Conservation (phyloP, 2,329 filamentous ascomycete species). For the Ophiostoma novo-ulmi region DNA sequence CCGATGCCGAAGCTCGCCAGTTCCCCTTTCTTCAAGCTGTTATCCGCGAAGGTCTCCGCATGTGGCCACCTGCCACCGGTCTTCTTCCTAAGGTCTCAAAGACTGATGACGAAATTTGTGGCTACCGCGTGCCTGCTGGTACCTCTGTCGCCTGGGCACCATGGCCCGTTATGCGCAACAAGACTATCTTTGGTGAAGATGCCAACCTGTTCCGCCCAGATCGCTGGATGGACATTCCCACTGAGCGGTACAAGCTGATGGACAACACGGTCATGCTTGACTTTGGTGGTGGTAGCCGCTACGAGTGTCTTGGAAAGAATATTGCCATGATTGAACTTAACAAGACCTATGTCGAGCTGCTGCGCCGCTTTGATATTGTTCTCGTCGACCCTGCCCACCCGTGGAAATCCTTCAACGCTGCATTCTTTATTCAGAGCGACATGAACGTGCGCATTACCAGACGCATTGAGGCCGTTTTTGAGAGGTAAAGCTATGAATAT, state of each 20-base stretch:
- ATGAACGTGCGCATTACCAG: conserved; percentile 25
- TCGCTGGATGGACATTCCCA: conserved; percentile 40
- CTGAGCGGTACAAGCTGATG: conserved; percentile 30
- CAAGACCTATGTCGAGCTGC: conserved; percentile 33
- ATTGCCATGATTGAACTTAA: conserved; percentile 42
- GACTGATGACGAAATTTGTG: conserved; percentile 36
- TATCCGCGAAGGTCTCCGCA: conserved; percentile 45
- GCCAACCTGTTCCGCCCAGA: conserved; percentile 43
- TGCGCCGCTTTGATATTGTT: conserved; percentile 31
- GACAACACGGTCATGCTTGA: conserved; percentile 34
- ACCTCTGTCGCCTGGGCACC: conserved; percentile 35
- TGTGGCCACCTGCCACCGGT: conserved; percentile 42
- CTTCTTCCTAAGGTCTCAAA: conserved; percentile 33
- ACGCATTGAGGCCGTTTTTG: conserved; percentile 10
- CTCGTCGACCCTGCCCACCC: conserved; percentile 31
- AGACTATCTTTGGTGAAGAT: conserved; percentile 37
- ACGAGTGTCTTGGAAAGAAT: conserved; percentile 40
- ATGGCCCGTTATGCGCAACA: conserved; percentile 36
- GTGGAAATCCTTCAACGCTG: conserved; percentile 33
- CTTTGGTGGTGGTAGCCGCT: conserved; percentile 38
- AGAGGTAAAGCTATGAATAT: neutral
- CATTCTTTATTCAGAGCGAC: conserved; percentile 26
- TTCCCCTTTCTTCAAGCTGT: conserved; percentile 48
- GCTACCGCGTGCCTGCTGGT: conserved; percentile 42
- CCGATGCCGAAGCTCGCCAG: conserved; percentile 36